phyloP scores from a whole-genome alignment of 176 grass and related monocot genomes.

The Neostapfia colusana region DNA sequence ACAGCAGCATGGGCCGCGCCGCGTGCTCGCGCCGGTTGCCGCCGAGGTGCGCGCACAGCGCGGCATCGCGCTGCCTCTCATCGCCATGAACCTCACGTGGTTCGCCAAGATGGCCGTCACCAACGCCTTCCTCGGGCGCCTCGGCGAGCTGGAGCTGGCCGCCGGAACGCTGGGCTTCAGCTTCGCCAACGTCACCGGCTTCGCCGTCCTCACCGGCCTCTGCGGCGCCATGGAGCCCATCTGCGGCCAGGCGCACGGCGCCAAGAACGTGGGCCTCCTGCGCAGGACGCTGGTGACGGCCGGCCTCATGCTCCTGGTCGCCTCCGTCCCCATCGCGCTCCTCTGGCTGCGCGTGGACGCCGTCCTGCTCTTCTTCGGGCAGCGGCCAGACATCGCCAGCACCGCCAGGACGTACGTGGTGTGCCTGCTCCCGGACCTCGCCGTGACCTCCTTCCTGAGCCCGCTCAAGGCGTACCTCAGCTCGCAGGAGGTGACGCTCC shows the following conservation, averaged over 20 bases:
- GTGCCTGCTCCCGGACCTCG: conserved; percentile 68
- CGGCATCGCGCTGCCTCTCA: conserved; percentile 68
- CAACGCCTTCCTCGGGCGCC: conserved; percentile 70
- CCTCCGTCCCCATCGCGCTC: conserved; percentile 60
- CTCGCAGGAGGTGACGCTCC: conserved; percentile 77
- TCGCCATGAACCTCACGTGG: conserved; percentile 79
- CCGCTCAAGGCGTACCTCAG: conserved; percentile 84
- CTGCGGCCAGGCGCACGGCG: conserved; percentile 93
- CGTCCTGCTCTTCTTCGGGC: conserved; percentile 64
- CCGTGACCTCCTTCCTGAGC: conserved; percentile 58
- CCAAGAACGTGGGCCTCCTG: conserved; percentile 63
- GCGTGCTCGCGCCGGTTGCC: neutral
- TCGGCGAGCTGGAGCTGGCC: conserved; percentile 74
- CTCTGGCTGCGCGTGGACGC: conserved; percentile 73
- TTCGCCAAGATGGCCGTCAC: conserved; percentile 75
- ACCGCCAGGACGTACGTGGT: conserved; percentile 48
- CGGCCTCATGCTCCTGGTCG: conserved; percentile 50
- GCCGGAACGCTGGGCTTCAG: conserved; percentile 79
- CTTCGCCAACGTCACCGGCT: conserved; percentile 86
- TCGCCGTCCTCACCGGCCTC: conserved; percentile 74
- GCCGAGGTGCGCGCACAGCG: conserved; percentile 63
- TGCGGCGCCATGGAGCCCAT: conserved; percentile 90
- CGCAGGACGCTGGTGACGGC: conserved; percentile 67
- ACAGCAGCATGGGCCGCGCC: no score
- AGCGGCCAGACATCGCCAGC: conserved; percentile 59